Percentiles rank a stretch among this genome's conserved stretches.
These are phyloP conservation scores for Camellia japonica DNA, from an alignment of 148 eudicot species.

Conservation along the genomic window DNA sequence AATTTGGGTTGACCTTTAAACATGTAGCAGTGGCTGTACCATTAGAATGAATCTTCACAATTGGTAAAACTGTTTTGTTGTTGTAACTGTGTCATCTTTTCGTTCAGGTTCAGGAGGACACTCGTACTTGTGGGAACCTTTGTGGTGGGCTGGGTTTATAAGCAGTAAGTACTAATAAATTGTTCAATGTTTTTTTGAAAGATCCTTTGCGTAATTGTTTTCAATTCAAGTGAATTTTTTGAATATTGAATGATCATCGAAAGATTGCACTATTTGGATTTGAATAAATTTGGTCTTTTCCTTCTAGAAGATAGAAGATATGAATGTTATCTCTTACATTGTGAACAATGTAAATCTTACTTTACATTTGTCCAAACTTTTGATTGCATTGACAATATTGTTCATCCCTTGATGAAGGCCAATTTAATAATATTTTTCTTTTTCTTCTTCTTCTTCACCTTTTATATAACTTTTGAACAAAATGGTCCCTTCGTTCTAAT, in stretches of 20 bases:
- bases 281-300: no score
- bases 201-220: background rate
- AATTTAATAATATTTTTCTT: background rate
- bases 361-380: background rate
- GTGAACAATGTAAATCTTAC: background rate
- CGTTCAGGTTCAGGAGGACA: slow-evolving; percentile 79
- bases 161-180: slow-evolving; percentile 54
- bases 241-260: no score
- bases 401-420: background rate
- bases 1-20: background rate
- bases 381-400: background rate
- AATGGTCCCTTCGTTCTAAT: no score
- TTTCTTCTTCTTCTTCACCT: no score
- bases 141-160: slow-evolving; percentile 98
- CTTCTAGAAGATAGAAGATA: no score
- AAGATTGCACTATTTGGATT: no score
- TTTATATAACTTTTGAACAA: no score
- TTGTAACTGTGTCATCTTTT: slow-evolving; percentile 7
- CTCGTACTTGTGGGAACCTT: slow-evolving; percentile 76
- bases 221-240: background rate
- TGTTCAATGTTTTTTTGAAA: background rate
- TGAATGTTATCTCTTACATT: no score
- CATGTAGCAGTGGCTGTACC: background rate
- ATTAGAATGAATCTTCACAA: background rate
- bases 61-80: background rate